phyloP scores from a whole-genome alignment of 1,284 basidiomycete genomes.

The Trametes sp. region DNA sequence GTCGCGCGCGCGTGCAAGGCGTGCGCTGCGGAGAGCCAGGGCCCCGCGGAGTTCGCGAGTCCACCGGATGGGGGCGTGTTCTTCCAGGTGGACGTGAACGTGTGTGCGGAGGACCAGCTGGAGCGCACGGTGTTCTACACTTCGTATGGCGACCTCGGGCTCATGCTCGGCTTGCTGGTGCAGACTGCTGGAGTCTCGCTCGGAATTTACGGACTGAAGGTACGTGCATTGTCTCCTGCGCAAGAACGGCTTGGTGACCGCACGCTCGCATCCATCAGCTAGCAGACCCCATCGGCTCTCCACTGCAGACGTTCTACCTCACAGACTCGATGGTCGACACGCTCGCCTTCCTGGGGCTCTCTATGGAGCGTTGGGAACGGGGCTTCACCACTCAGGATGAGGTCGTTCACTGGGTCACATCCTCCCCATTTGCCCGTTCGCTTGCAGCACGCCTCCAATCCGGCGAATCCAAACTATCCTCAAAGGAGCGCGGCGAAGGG shows the following conservation, averaged over 20 bases:
- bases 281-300: conserved; percentile 32
- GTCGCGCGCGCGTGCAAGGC: conserved; percentile 10
- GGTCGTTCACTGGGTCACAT: conserved; percentile 63
- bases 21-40: neutral
- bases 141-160: conserved; percentile 72
- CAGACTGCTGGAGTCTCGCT: conserved; percentile 58
- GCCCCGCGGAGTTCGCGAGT: neutral
- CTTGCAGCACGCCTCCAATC: conserved; percentile 31
- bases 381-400: conserved; percentile 63
- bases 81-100: conserved; percentile 66
- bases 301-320: conserved; percentile 41
- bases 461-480: conserved; percentile 37
- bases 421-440: conserved; percentile 60
- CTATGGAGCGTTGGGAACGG: conserved; percentile 54
- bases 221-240: conserved; percentile 43
- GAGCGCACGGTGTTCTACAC: conserved; percentile 60
- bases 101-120: conserved; percentile 59
- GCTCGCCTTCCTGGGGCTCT: conserved; percentile 61
- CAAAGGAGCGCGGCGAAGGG: conserved; percentile 53
- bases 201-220: conserved; percentile 65
- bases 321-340: conserved; percentile 54
- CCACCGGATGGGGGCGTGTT: conserved; percentile 38
- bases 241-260: conserved; percentile 34
- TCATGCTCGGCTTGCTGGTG: conserved; percentile 66
- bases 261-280: conserved; percentile 23